These are phyloP conservation scores for Medicago ruthenica DNA, from an alignment of 306 rosid species.

Conservation along the genomic window DNA sequence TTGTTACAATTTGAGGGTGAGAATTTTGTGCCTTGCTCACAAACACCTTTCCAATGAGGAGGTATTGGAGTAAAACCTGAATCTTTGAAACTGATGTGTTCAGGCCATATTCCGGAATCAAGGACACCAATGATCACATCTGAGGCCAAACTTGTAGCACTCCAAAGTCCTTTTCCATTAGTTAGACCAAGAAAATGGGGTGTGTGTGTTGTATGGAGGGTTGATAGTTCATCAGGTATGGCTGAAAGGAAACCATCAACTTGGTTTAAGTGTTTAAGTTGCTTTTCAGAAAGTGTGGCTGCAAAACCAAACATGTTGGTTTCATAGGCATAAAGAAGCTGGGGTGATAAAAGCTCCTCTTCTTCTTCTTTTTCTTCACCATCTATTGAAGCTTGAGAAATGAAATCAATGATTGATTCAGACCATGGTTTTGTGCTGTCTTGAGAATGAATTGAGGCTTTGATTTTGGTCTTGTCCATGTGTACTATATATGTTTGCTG, in stretches of 20 bases:
- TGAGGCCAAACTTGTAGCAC: slow-evolving; percentile 54
- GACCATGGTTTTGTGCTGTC: slow-evolving; percentile 55
- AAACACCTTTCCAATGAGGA: slow-evolving; percentile 68
- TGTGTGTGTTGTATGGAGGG: slow-evolving; percentile 68
- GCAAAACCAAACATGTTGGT: slow-evolving; percentile 69
- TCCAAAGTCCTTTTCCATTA: slow-evolving; percentile 60
- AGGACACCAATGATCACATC: slow-evolving; percentile 69
- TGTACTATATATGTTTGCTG: slow-evolving; percentile 68
- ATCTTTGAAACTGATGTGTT: slow-evolving; percentile 68
- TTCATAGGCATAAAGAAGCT: slow-evolving; percentile 64
- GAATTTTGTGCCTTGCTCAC: slow-evolving; percentile 68
- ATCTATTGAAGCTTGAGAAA: slow-evolving; percentile 47
- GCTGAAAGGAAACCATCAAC: slow-evolving; percentile 63
- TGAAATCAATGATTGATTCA: slow-evolving; percentile 52
- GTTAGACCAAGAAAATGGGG: slow-evolving; percentile 69
- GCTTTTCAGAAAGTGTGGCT: slow-evolving; percentile 55
- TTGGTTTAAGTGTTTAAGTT: slow-evolving; percentile 55
- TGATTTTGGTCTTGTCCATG: slow-evolving; percentile 64
- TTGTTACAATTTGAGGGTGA: slow-evolving; percentile 63
- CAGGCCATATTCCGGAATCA: slow-evolving; percentile 85
- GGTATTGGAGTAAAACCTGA: slow-evolving; percentile 57
- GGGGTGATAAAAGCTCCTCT: slow-evolving; percentile 40
- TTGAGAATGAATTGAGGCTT: slow-evolving; percentile 44
- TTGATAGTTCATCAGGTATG: slow-evolving; percentile 59
- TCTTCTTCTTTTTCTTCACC: slow-evolving; percentile 33